These are phyloP conservation scores for Trichoderma virens DNA, from an alignment of 495 filamentous ascomycete species.

Conservation along the genomic window DNA sequence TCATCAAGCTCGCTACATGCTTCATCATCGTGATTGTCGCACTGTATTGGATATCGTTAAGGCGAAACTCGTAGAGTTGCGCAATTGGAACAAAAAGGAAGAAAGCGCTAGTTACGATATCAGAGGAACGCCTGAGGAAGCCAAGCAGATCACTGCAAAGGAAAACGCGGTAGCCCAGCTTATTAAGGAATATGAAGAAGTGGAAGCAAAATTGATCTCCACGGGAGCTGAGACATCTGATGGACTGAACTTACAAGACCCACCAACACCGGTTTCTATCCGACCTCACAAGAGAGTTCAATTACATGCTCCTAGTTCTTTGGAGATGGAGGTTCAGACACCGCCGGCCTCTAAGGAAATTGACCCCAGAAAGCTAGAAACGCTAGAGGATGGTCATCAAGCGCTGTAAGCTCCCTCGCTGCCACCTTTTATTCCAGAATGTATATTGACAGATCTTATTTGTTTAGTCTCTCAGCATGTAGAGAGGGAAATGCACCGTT, in stretches of 20 bases:
- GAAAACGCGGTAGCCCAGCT: not conserved
- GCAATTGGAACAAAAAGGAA: not conserved
- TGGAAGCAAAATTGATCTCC: not conserved
- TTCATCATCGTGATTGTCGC: not conserved
- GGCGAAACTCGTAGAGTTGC: not conserved
- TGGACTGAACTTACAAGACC: not conserved
- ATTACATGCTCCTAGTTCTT: not conserved
- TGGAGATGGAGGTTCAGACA: not conserved
- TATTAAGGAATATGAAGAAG: not conserved
- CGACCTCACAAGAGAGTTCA: not conserved
- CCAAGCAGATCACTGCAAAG: not conserved
- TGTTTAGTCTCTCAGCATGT: not conserved
- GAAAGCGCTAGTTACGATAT: not conserved
- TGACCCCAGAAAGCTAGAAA: not conserved
- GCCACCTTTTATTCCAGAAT: not conserved
- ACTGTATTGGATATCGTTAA: not conserved
- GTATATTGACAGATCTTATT: not conserved
- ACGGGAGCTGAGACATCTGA: not conserved
- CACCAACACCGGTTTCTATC: not conserved
- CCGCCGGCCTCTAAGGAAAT: not conserved
- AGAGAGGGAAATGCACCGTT: not conserved
- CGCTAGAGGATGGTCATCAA: not conserved
- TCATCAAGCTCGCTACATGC: not conserved
- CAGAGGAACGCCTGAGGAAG: not conserved
- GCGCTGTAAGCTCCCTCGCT: not conserved